Conservation (phyloP, 2,329 filamentous ascomycete genomes). For the Fusarium succisae region DNA sequence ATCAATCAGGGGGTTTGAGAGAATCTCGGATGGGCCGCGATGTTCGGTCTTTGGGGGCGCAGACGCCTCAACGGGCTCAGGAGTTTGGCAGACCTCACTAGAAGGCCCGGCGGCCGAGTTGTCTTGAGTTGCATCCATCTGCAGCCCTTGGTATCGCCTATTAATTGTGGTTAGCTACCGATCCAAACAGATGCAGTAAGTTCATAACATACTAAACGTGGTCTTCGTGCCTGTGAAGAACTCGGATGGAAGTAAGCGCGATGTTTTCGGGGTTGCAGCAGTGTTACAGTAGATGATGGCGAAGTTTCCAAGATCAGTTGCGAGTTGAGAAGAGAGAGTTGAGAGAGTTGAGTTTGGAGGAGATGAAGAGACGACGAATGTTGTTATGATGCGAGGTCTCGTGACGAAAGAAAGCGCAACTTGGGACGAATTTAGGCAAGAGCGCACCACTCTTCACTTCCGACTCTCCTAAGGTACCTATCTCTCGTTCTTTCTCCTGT, state of each 20-base stretch:
- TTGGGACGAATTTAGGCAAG: slow-evolving; percentile 19
- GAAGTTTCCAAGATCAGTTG: slow-evolving; percentile 1
- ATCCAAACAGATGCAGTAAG: neutral
- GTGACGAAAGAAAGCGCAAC: slow-evolving; percentile 21
- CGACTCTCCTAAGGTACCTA: neutral
- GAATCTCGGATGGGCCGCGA: slow-evolving; percentile 36
- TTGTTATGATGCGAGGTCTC: neutral
- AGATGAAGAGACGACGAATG: neutral
- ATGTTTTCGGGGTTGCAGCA: neutral
- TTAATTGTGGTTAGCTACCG: neutral
- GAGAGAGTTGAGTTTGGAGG: neutral
- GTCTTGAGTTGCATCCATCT: neutral
- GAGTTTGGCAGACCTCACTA: slow-evolving; percentile 9
- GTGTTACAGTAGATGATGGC: neutral
- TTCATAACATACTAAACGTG: slow-evolving; percentile 1
- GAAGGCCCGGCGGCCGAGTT: slow-evolving; percentile 28
- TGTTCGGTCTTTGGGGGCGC: slow-evolving; percentile 32
- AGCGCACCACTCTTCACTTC: neutral
- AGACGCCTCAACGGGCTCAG: slow-evolving; percentile 11
- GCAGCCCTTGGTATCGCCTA: neutral
- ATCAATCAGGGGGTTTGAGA: slow-evolving; percentile 52
- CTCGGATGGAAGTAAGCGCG: neutral
- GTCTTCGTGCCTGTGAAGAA: neutral
- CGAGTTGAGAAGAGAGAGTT: slow-evolving; percentile 14
- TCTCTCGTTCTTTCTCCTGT: slow-evolving; percentile 5